Percentiles rank a stretch among this genome's conserved stretches.
phyloP scores from a whole-genome alignment of 768 basidiomycete species.

The Boletus sensibilis region DNA sequence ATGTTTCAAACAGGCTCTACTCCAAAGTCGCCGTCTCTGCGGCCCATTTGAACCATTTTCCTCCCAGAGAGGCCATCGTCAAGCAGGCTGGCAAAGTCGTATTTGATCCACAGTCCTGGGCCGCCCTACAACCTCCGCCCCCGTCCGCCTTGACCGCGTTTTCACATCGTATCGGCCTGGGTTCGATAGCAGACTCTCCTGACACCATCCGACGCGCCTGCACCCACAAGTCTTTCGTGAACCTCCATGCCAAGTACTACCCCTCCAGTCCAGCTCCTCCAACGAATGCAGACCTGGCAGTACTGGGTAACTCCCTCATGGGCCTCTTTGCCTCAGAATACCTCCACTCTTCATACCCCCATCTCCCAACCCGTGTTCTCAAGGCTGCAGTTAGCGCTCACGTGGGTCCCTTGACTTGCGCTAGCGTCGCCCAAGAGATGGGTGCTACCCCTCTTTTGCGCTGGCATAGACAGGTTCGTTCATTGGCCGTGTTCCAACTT shows the following conservation, averaged over 20 bases:
- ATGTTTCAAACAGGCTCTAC: constrained; percentile 55
- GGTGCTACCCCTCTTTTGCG: constrained; percentile 75
- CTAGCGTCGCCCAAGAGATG: constrained; percentile 82
- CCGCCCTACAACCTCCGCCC: constrained; percentile 67
- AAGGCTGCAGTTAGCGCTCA: constrained; percentile 92
- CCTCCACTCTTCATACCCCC: constrained; percentile 76
- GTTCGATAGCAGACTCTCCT: constrained; percentile 49
- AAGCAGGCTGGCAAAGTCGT: constrained; percentile 36
- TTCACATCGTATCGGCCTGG: constrained; percentile 72
- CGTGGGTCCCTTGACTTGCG: constrained; percentile 82
- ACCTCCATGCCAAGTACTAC: constrained; percentile 54
- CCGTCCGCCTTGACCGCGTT: constrained; percentile 72
- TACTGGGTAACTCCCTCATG: constrained; percentile 83
- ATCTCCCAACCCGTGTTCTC: constrained; percentile 86
- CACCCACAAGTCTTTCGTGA: constrained; percentile 72
- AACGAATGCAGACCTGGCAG: constrained; percentile 74
- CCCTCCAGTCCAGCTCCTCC: constrained; percentile 52
- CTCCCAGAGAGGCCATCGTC: constrained; percentile 54
- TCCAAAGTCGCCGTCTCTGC: constrained; percentile 53
- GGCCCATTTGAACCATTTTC: constrained; percentile 54
- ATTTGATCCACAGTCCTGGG: constrained; percentile 71
- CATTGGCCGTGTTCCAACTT: background rate
- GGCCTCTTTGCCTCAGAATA: constrained; percentile 89
- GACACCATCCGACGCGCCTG: constrained; percentile 69
- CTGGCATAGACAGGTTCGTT: constrained; percentile 73